These are phyloP conservation scores for Akebia trifoliata DNA, from an alignment of 164 flowering plant genomes.

Conservation along the genomic window DNA sequence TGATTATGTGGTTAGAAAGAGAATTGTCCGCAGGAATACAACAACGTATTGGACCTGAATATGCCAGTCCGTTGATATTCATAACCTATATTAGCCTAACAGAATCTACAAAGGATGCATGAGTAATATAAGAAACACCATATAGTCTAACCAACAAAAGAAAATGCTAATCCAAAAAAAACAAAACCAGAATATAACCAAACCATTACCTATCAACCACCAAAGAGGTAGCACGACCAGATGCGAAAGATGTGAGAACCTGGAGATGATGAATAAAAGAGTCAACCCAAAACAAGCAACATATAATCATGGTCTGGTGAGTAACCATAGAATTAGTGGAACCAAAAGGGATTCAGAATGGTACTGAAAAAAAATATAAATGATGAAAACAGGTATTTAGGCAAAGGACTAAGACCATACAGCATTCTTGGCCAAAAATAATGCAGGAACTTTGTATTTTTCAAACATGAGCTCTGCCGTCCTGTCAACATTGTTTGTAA, in stretches of 20 bases:
- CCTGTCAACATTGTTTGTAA: conserved; percentile 40
- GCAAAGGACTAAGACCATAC: conserved; percentile 41
- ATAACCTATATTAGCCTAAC: no score
- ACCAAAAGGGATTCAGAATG: background rate
- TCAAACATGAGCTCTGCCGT: conserved; percentile 96
- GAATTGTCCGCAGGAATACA: background rate
- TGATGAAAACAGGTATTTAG: background rate
- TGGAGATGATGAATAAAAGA: conserved; percentile 17
- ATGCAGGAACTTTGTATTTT: conserved; percentile 91
- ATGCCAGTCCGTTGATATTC: no score
- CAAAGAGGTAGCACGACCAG: conserved; percentile 93
- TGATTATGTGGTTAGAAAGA: conserved; percentile 12
- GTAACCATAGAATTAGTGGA: background rate
- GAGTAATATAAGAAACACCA: no score
- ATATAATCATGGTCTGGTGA: background rate
- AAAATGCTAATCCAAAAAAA: background rate
- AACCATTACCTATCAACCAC: conserved; percentile 84
- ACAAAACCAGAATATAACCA: conserved; percentile 1
- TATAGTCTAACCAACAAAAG: no score
- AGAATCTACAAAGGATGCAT: no score
- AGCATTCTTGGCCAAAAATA: conserved; percentile 96
- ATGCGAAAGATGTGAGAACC: conserved; percentile 98
- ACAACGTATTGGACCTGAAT: no score
- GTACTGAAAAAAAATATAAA: background rate
- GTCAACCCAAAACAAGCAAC: background rate